Evolutionary conservation across 768 basidiomycete genomes (phyloP), one percentile per base, ranked within the genome.

Genomic region (Atractiella rhizophila): DNA sequence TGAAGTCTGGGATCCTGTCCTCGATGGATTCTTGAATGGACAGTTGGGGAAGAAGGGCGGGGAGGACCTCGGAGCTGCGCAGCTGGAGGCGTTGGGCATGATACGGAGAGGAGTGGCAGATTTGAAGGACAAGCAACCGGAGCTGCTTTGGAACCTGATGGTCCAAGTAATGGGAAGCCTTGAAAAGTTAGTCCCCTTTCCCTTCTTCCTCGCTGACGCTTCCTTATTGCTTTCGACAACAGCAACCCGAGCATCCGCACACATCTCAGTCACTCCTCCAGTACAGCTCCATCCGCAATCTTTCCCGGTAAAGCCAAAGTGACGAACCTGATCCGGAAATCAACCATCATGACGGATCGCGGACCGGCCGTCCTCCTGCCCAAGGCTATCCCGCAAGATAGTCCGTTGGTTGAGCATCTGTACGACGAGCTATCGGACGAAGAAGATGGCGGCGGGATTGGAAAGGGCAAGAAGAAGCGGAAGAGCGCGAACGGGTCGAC

Each of bases 121-220:
- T 53, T 65, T 98, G 16, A 73, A 73, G 43, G 72, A 74, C 15
- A 68, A 70, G 18, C 85, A 86, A 52, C 70, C 88, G 0, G 72
- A 75, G 43, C 65, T 91, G 25, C 77, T 81, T 1, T 88, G 91
- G 56, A 74, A 72, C 46, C 63, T 88, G 34, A 69, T 96, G 29
- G 70, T 86, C 40, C 86, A 94, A 54, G 70, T 96, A 29, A 64
- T 96, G 9, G 68, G 75, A 27, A 83, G 79, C 12, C 76, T 96
- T 56, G 80, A 88, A 57, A 78, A 82, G 85, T 85, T 57, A 47
- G 78, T 68, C 13, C 37, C 47, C 29, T 18, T 46, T 27, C 19
- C 19, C 10, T 23, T 37, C 15, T 19, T 35, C 15, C 23, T 37
- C 23, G 21, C 44, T 45, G 27, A 31, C 44, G 25, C 43, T 48